Conservation (phyloP, 257 asterid species). For the Gynochthodes officinalis region DNA sequence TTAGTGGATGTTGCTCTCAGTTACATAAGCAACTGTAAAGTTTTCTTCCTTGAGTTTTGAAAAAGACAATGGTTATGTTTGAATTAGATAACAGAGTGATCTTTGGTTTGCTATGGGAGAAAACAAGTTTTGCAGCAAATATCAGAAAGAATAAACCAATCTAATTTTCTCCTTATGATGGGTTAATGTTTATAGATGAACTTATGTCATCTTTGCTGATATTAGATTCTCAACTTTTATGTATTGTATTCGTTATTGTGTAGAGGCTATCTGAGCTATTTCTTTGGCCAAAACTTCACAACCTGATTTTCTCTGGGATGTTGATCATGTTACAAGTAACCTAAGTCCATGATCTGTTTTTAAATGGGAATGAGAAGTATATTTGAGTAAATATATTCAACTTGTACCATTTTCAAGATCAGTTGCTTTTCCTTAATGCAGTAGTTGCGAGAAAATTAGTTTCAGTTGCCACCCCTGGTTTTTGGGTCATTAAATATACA, state of each 20-base stretch:
- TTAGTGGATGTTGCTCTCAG: slow-evolving; percentile 29
- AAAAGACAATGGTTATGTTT: not conserved
- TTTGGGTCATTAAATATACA: not conserved
- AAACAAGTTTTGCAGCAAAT: not conserved
- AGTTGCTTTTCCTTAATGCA: not conserved
- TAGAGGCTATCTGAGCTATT: not conserved
- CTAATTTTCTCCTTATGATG: not conserved
- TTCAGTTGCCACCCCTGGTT: not conserved
- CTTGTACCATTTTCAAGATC: slow-evolving; percentile 6
- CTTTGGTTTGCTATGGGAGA: not conserved
- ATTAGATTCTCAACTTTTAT: not conserved
- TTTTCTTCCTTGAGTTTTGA: not conserved
- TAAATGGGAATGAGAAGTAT: not conserved
- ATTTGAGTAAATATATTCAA: not conserved
- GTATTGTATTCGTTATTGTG: not conserved
- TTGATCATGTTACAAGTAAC: not conserved
- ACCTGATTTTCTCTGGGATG: not conserved
- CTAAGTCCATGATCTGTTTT: not conserved
- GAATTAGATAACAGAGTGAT: not conserved
- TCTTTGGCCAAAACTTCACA: not conserved
- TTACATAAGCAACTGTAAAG: slow-evolving; percentile 9
- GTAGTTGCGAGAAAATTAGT: not conserved
- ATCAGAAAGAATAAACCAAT: not conserved
- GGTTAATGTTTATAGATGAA: not conserved
- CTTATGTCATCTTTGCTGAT: not conserved